These are phyloP conservation scores for Metrosideros polymorpha DNA, from an alignment of 441 rosid genomes.

Conservation along the genomic window DNA sequence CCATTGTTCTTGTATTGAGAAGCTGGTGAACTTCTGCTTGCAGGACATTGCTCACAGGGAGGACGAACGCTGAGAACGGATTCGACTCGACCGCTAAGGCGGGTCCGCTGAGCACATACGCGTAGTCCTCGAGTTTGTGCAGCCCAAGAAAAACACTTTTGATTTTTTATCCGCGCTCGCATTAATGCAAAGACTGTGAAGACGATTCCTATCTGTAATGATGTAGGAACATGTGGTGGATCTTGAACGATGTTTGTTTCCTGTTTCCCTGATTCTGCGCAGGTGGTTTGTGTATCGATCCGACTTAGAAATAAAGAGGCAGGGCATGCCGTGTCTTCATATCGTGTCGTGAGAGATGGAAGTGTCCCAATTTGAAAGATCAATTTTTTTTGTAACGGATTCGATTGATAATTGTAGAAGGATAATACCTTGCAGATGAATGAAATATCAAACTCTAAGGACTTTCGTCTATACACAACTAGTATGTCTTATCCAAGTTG, in stretches of 20 bases:
- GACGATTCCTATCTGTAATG: background rate
- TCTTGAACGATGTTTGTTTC: background rate
- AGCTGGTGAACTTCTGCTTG: background rate
- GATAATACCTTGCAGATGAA: too few relatives aligned
- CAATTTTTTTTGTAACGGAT: background rate
- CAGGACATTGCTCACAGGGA: constrained; percentile 68
- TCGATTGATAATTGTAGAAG: too few relatives aligned
- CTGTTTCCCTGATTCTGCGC: background rate
- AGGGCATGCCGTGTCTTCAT: background rate
- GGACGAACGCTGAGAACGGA: constrained; percentile 46
- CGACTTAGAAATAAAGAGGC: background rate
- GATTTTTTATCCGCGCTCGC: background rate
- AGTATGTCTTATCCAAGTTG: background rate
- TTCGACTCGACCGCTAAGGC: constrained; percentile 54
- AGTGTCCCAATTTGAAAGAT: background rate
- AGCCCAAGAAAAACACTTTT: background rate
- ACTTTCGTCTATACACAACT: too few relatives aligned
- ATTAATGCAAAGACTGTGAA: background rate
- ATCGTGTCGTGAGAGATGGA: background rate
- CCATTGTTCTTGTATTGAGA: background rate
- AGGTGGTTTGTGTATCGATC: background rate
- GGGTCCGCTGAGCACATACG: constrained; percentile 48
- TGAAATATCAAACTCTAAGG: too few relatives aligned
- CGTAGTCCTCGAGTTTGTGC: background rate
- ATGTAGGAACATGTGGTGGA: background rate